Conservation (phyloP, 1,284 basidiomycete species). For the Sanguinoderma infundibulare region DNA sequence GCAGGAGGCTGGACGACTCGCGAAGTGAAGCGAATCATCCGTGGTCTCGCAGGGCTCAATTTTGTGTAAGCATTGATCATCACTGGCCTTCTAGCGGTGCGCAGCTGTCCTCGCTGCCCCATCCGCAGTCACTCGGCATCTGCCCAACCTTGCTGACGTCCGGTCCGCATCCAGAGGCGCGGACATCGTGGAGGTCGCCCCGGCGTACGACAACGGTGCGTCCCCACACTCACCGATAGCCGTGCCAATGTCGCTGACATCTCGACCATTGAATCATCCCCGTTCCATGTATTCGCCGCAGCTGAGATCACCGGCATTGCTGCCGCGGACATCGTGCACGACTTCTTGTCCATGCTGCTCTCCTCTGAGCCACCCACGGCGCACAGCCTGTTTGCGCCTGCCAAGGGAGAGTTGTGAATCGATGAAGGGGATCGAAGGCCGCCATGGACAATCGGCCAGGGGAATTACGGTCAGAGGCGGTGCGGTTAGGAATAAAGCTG, state of each 20-base stretch:
- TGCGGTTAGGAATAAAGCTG: neutral
- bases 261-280: too few relatives aligned
- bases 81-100: neutral
- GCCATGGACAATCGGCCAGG: neutral
- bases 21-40: conserved; percentile 78
- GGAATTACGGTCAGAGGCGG: neutral
- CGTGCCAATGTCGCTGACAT: neutral
- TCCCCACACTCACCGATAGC: conserved; percentile 1
- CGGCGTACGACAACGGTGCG: conserved; percentile 74
- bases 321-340: conserved; percentile 74
- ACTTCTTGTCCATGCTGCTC: conserved; percentile 68
- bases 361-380: conserved; percentile 40
- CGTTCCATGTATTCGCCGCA: conserved; percentile 27
- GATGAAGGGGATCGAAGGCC: neutral
- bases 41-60: conserved; percentile 77
- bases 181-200: conserved; percentile 82
- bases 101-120: neutral
- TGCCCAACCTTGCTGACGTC: neutral
- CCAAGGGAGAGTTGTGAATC: conserved; percentile 33
- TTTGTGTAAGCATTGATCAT: conserved; percentile 83
- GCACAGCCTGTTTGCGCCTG: conserved; percentile 19
- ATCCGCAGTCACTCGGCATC: neutral
- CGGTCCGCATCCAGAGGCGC: conserved; percentile 54
- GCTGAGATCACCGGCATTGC: conserved; percentile 76
- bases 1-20: conserved; percentile 84